Evolutionary conservation across 306 rosid species (phyloP), one percentile per base, ranked within the genome.

Genomic region (Prunus padus): DNA sequence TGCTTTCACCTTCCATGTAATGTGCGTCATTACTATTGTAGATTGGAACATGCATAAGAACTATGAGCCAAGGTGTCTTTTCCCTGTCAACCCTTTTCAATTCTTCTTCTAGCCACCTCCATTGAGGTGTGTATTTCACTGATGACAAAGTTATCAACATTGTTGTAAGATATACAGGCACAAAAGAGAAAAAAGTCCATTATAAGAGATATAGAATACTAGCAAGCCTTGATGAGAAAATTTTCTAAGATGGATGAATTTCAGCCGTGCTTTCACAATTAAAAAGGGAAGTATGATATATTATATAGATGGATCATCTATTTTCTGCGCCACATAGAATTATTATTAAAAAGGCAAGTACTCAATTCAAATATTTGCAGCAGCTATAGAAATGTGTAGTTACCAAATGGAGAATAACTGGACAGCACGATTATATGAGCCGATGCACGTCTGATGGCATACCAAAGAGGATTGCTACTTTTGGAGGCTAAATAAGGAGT

Each of bases 101-200:
- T 83, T 96, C 99, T 69, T 88, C 92, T 3, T 15, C 1, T 37
- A 96, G 89, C 98, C 99, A 96, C 1, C 0, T 0, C 81, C 84
- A 92, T 71, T 92, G 99, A 74, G 99, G 97, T 2, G 99, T 89
- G 91, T 96, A 96, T 77, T 88, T 92, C 71, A 96, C 99, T 96
- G 92, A 46, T 45, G 18, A 28, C 23, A 57, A n/a, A 50, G 44
- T 69, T 6, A 60, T 12, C 66, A 64, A 20, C 8, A 1, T 19
- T 3, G 9, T 26, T 6, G n/a, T 73, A 67, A 16, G 46, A 31
- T 8, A 50, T 15, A 56, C 44, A 3, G 31, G 30, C 30, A 60
- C 40, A 45, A 42, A 18, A 42, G 4, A 69, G 55, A 7, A 59
- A 46, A 42, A n/a, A 10, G 73, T 37, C 42, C 42, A 8, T 37